These are phyloP conservation scores for Cordyceps pruinosa DNA, from an alignment of 2,329 filamentous ascomycete species.

Conservation along the genomic window DNA sequence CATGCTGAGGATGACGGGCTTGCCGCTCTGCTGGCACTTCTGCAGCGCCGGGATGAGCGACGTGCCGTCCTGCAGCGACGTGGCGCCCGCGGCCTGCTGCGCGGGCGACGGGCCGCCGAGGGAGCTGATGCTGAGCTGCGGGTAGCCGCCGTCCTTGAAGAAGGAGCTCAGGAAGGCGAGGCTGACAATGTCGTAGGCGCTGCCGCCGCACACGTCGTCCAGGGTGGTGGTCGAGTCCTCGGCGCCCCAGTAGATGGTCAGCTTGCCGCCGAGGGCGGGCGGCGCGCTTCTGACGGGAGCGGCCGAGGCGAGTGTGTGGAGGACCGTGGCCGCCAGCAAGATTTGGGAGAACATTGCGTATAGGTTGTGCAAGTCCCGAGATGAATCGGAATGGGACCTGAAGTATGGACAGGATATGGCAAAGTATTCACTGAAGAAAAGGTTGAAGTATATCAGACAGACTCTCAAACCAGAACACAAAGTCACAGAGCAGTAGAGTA, in stretches of 20 bases:
- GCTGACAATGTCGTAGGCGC: constrained; percentile 17
- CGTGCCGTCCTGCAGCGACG: constrained; percentile 15
- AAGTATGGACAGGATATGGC: neutral
- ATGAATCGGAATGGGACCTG: no score
- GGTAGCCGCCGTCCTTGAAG: constrained; percentile 12
- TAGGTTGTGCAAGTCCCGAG: no score
- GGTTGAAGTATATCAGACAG: no score
- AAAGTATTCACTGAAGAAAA: no score
- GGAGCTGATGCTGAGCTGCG: constrained; percentile 1
- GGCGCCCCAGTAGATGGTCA: constrained; percentile 18
- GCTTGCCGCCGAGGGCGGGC: constrained; percentile 13
- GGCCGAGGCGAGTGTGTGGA: neutral
- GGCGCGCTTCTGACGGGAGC: neutral
- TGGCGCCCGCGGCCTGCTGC: constrained; percentile 16
- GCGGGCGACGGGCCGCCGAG: constrained; percentile 1
- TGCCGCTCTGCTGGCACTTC: constrained; percentile 55
- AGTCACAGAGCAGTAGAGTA: no score
- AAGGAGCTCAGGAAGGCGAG: constrained; percentile 17
- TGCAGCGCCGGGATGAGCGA: constrained; percentile 27
- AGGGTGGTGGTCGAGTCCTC: constrained; percentile 16
- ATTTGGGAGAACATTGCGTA: neutral
- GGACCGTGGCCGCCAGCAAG: neutral
- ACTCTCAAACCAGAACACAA: no score
- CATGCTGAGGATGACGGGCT: constrained; percentile 63
- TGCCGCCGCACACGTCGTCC: constrained; percentile 15